Percentiles rank a stretch among this genome's conserved stretches.
These are phyloP conservation scores for Tillandsia leiboldiana DNA, from an alignment of 176 grass and related monocot genomes.

Conservation along the genomic window DNA sequence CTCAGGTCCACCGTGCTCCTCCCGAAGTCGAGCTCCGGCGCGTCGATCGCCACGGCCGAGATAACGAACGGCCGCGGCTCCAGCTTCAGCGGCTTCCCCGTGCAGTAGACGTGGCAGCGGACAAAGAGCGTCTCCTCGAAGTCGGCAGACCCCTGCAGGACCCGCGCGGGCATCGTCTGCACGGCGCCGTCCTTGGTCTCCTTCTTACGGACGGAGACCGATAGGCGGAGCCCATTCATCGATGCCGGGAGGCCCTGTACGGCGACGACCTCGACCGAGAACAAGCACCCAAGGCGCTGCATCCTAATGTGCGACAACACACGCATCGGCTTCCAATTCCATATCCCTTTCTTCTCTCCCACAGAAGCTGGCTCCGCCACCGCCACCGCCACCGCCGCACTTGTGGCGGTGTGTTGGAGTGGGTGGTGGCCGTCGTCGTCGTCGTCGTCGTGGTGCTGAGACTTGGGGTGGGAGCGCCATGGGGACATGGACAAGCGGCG, in stretches of 20 bases:
- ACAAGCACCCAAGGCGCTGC: conserved; percentile 67
- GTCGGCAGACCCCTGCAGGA: conserved; percentile 57
- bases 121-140: conserved; percentile 94
- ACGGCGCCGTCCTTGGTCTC: conserved; percentile 77
- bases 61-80: conserved; percentile 60
- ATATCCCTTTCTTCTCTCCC: conserved; percentile 66
- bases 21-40: conserved; percentile 76
- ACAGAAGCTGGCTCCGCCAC: background rate
- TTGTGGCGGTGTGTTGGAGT: conserved; percentile 39
- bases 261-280: conserved; percentile 77
- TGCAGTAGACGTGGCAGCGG: conserved; percentile 78
- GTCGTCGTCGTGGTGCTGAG: conserved; percentile 9
- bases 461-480: conserved; percentile 56
- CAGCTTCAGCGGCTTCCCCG: conserved; percentile 50
- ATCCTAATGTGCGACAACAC: conserved; percentile 66
- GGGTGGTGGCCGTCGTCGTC: conserved; percentile 1
- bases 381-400: background rate
- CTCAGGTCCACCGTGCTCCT: conserved; percentile 57
- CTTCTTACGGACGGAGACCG: conserved; percentile 73
- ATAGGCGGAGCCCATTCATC: conserved; percentile 90
- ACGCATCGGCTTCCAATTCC: conserved; percentile 73
- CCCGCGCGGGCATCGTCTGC: conserved; percentile 79
- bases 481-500: conserved; percentile 82
- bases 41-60: conserved; percentile 54
- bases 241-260: conserved; percentile 60